Evolutionary conservation across 331 rosid genomes (phyloP).

Genomic region (Stylosanthes scabra): DNA sequence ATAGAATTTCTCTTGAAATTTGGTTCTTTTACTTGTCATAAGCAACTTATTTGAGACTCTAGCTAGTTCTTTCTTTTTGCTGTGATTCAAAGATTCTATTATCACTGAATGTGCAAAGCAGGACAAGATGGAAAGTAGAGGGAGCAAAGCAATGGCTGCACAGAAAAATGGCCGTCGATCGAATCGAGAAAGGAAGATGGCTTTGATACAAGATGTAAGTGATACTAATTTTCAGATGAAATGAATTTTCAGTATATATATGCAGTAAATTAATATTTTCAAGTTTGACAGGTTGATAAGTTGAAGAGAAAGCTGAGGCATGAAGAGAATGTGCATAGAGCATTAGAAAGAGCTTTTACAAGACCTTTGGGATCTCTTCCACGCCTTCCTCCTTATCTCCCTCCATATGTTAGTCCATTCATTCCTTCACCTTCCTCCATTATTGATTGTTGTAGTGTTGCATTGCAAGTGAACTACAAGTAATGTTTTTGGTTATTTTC

Average conservation of each 20-base stretch:
- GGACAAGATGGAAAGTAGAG: slow-evolving; percentile 71
- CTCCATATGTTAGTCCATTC: slow-evolving; percentile 69
- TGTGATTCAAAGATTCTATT: background rate
- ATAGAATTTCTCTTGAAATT: slow-evolving; percentile 33
- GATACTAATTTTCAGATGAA: background rate
- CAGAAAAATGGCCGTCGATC: slow-evolving; percentile 67
- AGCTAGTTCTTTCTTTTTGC: too few species aligned
- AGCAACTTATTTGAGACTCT: too few species aligned
- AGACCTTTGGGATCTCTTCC: slow-evolving; percentile 95
- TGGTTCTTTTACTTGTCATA: too few species aligned
- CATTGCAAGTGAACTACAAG: background rate
- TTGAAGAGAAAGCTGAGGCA: slow-evolving; percentile 97
- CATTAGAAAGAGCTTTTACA: slow-evolving; percentile 89
- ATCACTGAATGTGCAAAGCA: slow-evolving; percentile 52
- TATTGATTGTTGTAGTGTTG: background rate
- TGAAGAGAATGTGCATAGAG: slow-evolving; percentile 95
- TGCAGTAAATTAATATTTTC: slow-evolving; percentile 7
- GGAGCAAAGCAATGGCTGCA: slow-evolving; percentile 51
- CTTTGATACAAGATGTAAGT: slow-evolving; percentile 82
- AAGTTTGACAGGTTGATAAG: slow-evolving; percentile 71
- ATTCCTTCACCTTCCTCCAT: too few species aligned
- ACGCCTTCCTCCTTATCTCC: slow-evolving; percentile 99
- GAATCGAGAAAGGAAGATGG: slow-evolving; percentile 75
- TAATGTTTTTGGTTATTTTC: background rate
- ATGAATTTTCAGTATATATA: background rate